These are phyloP conservation scores for Cryptosporidium ryanae DNA, from an alignment of 169 alveolate genomes.

Conservation along the genomic window DNA sequence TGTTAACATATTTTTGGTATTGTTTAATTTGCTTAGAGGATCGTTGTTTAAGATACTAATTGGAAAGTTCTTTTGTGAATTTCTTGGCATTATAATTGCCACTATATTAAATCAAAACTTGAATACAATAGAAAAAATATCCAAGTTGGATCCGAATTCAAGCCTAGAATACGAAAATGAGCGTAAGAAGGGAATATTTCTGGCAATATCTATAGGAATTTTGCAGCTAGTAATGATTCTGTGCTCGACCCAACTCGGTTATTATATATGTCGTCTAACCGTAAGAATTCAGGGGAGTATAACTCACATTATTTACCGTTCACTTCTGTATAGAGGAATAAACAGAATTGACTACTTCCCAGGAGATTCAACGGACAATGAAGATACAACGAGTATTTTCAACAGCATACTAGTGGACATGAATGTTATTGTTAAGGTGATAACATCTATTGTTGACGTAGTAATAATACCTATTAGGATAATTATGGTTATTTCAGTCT, in stretches of 20 bases:
- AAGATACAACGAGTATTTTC: conserved; percentile 28
- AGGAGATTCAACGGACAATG: conserved; percentile 1
- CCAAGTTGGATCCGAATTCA: not conserved
- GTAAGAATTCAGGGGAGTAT: conserved; percentile 64
- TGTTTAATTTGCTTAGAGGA: conserved; percentile 47
- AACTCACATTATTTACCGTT: conserved; percentile 63
- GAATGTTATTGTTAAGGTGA: conserved; percentile 32
- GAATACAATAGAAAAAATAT: conserved; percentile 19
- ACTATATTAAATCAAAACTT: conserved; percentile 2
- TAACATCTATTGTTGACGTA: conserved; percentile 45
- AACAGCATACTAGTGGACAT: conserved; percentile 50
- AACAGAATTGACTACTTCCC: conserved; percentile 8
- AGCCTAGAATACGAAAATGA: conserved; percentile 1
- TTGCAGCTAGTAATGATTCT: conserved; percentile 24
- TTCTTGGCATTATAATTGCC: conserved; percentile 48
- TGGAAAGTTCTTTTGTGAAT: conserved; percentile 55
- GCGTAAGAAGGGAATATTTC: conserved; percentile 14
- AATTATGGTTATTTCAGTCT: conserved; percentile 9
- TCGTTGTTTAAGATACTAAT: conserved; percentile 16
- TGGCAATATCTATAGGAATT: conserved; percentile 18
- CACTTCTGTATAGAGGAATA: conserved; percentile 50
- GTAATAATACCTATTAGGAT: conserved; percentile 54
- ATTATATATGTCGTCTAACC: conserved; percentile 53
- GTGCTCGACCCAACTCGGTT: conserved; percentile 47
- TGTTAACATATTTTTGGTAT: conserved; percentile 45